Conservation (phyloP, 768 basidiomycete species). For the Calocybe cyanea region DNA sequence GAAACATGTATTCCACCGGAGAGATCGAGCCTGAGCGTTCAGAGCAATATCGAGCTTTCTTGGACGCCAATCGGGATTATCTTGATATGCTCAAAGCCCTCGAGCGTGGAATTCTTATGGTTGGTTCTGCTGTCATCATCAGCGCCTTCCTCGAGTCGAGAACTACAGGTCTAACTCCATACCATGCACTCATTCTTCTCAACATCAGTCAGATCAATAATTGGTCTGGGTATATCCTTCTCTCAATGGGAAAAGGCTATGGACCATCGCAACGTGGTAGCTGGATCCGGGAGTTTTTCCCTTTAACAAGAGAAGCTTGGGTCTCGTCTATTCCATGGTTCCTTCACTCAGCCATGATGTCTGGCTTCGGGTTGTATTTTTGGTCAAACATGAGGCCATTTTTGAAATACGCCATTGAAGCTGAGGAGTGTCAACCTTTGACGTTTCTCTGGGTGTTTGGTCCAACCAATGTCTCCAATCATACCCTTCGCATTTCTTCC, state of each 20-base stretch:
- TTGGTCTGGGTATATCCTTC: slow-evolving; percentile 6
- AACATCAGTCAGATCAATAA: slow-evolving; percentile 9
- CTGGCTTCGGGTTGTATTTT: slow-evolving; percentile 3
- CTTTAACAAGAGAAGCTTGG: neutral
- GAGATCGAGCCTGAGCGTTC: too few species aligned
- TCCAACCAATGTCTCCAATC: neutral
- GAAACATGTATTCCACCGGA: neutral
- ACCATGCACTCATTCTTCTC: slow-evolving; percentile 3
- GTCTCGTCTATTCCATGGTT: neutral
- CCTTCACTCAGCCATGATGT: slow-evolving; percentile 3
- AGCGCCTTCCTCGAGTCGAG: slow-evolving; percentile 5
- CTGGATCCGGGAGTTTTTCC: neutral
- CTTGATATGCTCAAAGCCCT: neutral
- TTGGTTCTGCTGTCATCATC: slow-evolving; percentile 1
- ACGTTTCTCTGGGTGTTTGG: slow-evolving; percentile 8
- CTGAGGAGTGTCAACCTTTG: neutral
- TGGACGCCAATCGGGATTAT: neutral
- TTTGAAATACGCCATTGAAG: neutral
- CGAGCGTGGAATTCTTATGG: slow-evolving; percentile 3
- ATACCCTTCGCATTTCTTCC: slow-evolving; percentile 1
- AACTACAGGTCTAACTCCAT: slow-evolving; percentile 1
- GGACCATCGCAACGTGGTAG: neutral
- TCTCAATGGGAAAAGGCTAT: neutral
- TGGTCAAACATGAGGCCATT: slow-evolving; percentile 1
- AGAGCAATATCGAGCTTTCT: neutral